Base-by-base conservation (phyloP, 2,329 filamentous ascomycete species). In the Alternaria gansuensis region DNA sequence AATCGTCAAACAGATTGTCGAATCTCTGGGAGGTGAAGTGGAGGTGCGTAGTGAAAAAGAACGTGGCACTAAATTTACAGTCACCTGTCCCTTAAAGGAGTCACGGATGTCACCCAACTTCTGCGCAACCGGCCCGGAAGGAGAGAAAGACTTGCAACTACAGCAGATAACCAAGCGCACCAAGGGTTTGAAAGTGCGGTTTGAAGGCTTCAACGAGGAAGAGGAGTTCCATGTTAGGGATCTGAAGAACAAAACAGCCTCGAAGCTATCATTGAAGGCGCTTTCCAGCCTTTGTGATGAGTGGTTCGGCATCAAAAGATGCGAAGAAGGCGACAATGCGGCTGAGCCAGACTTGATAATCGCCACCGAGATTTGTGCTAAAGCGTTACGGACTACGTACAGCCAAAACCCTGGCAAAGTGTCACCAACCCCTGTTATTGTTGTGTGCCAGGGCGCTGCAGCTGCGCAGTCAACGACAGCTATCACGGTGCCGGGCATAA, bases 1-100 rank as follows among this genome's bases (percentile, higher is more conserved):
- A 29, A 78, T 79, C 31, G 76, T 78, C 36, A 75, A 76, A 54
- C 75, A 76, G 54, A 75, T 78, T 46, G 72, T 78, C 5, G 72
- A 75, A 31, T 74, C 74, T 17, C 51, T 79, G 7, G 73, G 72
- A 21, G 77, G 77, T 21, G 74, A 73, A 17, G 73, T 79, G 11
- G 72, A 77, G 50, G 73, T 79, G 2, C 64, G 68, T 24, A 78
- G 75, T 31, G 68, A 74, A 36, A 73, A 73, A 48, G 74, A 73
- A 21, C 61, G 69, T 10, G 77, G 77, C 26, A 79, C 77, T 2
- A 74, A 76, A 40, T 75, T 78, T 48, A 74, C 69, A 4, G 76
- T 78, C 44, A 71, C 63, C 33, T 77, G 75, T 49, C 74, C 71
- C 10, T 52, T 77, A 17, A 76, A 73, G 41, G 62, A 66, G 31